A percentile compares a stretch with the other conserved stretches of the same genome.
Conservation (phyloP, 1,284 basidiomycete species). For the Fomitopsis schrenkii region DNA sequence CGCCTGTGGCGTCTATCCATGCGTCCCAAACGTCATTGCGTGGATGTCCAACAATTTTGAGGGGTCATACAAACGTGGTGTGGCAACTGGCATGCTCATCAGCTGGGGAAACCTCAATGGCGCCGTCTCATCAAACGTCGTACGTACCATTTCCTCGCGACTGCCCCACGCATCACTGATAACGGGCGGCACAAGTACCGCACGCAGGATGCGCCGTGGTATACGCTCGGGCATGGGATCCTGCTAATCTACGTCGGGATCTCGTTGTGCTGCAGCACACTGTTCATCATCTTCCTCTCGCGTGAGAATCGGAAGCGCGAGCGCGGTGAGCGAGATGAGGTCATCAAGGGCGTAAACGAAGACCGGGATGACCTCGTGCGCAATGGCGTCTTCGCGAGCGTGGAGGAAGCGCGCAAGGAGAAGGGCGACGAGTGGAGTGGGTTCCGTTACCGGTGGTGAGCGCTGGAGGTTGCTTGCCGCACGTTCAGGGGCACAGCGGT, state of each 20-base stretch:
- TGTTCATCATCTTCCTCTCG: conserved; percentile 33
- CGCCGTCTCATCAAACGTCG: conserved; percentile 42
- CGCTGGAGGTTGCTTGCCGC: background rate
- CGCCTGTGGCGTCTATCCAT: conserved; percentile 68
- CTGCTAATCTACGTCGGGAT: conserved; percentile 46
- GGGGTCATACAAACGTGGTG: conserved; percentile 43
- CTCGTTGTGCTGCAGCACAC: conserved; percentile 35
- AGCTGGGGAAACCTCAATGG: conserved; percentile 43
- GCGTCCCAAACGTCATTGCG: conserved; percentile 67
- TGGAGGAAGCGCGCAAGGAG: conserved; percentile 33
- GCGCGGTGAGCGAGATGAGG: conserved; percentile 44
- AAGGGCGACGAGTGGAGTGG: conserved; percentile 37
- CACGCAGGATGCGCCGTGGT: conserved; percentile 37
- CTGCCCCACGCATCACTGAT: background rate
- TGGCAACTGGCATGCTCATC: conserved; percentile 39
- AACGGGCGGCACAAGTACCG: conserved; percentile 14
- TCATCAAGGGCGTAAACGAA: conserved; percentile 33
- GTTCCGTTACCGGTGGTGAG: conserved; percentile 25
- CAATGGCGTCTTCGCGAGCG: conserved; percentile 30
- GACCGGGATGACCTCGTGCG: conserved; percentile 21
- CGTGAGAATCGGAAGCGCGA: conserved; percentile 41
- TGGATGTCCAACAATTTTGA: conserved; percentile 74
- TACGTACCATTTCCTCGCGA: conserved; percentile 18
- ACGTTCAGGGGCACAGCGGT: too few relatives aligned
- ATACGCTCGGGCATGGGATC: conserved; percentile 46